Conservation (phyloP, 2,329 filamentous ascomycete species). For the Microsporum ferrugineum region DNA sequence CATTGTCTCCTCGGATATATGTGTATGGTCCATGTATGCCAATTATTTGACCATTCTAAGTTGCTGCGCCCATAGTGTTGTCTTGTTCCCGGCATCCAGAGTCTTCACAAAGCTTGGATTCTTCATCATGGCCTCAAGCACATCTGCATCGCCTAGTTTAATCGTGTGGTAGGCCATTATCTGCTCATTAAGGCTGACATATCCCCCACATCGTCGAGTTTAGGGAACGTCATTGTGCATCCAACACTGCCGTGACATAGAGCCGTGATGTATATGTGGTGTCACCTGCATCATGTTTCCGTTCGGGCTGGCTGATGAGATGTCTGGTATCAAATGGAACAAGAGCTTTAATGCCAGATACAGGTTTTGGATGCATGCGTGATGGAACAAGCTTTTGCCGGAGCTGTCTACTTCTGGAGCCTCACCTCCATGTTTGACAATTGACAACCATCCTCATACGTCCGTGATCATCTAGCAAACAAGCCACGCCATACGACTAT, state of each 20-base stretch:
- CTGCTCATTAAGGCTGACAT: conserved; percentile 14
- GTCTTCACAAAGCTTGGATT: conserved; percentile 11
- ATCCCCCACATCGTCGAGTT: conserved; percentile 12
- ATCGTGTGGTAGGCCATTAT: conserved; percentile 13
- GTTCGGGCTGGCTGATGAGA: background rate
- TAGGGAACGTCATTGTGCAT: conserved; percentile 9
- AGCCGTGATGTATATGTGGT: conserved; percentile 12
- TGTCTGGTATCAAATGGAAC: background rate
- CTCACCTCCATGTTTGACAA: conserved; percentile 10
- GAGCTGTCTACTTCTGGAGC: conserved; percentile 12
- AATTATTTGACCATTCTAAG: conserved; percentile 13
- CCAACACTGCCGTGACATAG: conserved; percentile 10
- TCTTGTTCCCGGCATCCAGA: conserved; percentile 12
- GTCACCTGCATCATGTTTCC: conserved; percentile 12
- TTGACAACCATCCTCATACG: conserved; percentile 6
- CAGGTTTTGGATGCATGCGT: conserved; percentile 13
- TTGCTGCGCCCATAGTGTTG: conserved; percentile 14
- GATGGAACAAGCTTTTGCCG: conserved; percentile 13
- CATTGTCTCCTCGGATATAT: background rate
- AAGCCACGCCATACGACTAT: conserved; percentile 13
- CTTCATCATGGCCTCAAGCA: conserved; percentile 9
- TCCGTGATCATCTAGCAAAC: conserved; percentile 13
- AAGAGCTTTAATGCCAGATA: conserved; percentile 7
- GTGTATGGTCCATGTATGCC: conserved; percentile 11
- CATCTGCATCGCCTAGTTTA: conserved; percentile 11